Conservation (phyloP, 306 rosid species). For the cucumber (Cucumis sativus) region Cucumber_9930_V3 NC_026658.2:1678501-1679000, state of each 20-base stretch:
- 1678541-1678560: not conserved
- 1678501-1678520: not conserved
- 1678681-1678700: constrained; percentile 29
- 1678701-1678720: constrained; percentile 34
- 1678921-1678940: constrained; percentile 59
- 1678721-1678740: constrained; percentile 30
- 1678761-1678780: constrained; percentile 54
- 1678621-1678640: not conserved
- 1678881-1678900: constrained; percentile 55
- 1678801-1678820: constrained; percentile 60
- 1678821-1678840: constrained; percentile 37
- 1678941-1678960: constrained; percentile 58
- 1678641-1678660: not conserved
- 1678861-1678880: constrained; percentile 71
- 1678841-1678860: constrained; percentile 46
- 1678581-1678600: not conserved
- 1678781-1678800: constrained; percentile 53
- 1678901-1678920: constrained; percentile 57
- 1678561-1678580: not conserved
- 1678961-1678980: constrained; percentile 37
- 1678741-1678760: constrained; percentile 35
- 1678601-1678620: not conserved
- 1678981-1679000: constrained; percentile 35
- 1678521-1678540: not conserved
- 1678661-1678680: constrained; percentile 20